Evolutionary conservation across 495 filamentous ascomycete species (phyloP).

Genomic region (Daldinia decipiens): DNA sequence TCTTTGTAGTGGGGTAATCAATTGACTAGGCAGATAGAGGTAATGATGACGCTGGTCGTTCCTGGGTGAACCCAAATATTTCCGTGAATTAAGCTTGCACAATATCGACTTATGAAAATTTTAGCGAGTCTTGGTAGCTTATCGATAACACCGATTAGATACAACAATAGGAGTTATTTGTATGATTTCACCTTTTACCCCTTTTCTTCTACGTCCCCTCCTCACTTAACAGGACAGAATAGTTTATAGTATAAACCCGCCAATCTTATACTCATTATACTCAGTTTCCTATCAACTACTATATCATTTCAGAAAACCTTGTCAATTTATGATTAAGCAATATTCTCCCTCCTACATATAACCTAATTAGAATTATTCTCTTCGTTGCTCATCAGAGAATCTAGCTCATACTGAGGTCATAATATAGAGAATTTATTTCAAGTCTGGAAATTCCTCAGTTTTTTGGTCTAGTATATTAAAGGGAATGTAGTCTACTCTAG

Average conservation of each 20-base stretch:
- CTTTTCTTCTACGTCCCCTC: background rate
- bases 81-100: constrained; percentile 27
- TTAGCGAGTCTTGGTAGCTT: constrained; percentile 31
- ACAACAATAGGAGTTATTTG: background rate
- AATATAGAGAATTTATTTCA: too few species aligned
- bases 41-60: constrained; percentile 16
- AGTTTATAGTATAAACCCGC: too few species aligned
- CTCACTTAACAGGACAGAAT: too few species aligned
- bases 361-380: too few species aligned
- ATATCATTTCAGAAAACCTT: too few species aligned
- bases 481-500: background rate
- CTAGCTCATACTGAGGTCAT: too few species aligned
- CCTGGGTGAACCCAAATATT: constrained; percentile 9
- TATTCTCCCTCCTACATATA: too few species aligned
- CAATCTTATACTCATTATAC: too few species aligned
- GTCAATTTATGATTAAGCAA: too few species aligned
- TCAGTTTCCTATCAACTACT: too few species aligned
- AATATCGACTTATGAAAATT: constrained; percentile 27
- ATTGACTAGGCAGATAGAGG: background rate
- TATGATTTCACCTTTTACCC: background rate
- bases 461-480: background rate
- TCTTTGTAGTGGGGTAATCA: constrained; percentile 34
- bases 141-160: constrained; percentile 28
- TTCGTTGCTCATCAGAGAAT: too few species aligned
- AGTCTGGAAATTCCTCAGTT: background rate